phyloP scores from a whole-genome alignment of 2,329 filamentous ascomycete species.

The Westerdykella aurantiaca region DNA sequence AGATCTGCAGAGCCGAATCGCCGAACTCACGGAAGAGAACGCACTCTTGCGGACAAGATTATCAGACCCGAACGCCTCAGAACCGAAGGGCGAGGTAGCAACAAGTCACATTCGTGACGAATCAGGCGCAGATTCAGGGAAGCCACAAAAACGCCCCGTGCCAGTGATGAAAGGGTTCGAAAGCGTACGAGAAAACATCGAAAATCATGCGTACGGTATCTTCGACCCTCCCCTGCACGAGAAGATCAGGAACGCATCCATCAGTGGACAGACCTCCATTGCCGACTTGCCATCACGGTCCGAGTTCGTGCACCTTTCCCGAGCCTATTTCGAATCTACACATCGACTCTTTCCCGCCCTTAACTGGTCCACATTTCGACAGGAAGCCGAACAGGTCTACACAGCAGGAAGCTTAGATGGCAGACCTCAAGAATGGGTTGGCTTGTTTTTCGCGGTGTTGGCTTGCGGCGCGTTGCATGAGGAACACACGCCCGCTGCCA shows the following conservation, averaged over 20 bases:
- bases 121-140: slow-evolving; percentile 4
- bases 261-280: slow-evolving; percentile 42
- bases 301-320: slow-evolving; percentile 65
- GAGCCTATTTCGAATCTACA: slow-evolving; percentile 67
- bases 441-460: slow-evolving; percentile 75
- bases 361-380: slow-evolving; percentile 79
- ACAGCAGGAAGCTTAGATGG: slow-evolving; percentile 55
- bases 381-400: slow-evolving; percentile 72
- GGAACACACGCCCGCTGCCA: slow-evolving; percentile 50
- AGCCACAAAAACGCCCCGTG: slow-evolving; percentile 50
- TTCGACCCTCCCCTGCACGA: slow-evolving; percentile 71
- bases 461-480: slow-evolving; percentile 76
- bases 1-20: slow-evolving; percentile 88
- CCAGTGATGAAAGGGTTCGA: slow-evolving; percentile 63
- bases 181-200: slow-evolving; percentile 65
- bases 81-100: slow-evolving; percentile 32
- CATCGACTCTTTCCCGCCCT: slow-evolving; percentile 80
- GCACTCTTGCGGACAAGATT: slow-evolving; percentile 63
- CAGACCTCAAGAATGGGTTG: slow-evolving; percentile 64
- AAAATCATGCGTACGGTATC: slow-evolving; percentile 68
- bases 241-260: slow-evolving; percentile 42
- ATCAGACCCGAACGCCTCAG: slow-evolving; percentile 43
- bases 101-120: slow-evolving; percentile 44
- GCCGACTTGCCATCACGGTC: slow-evolving; percentile 65
- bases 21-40: slow-evolving; percentile 74